Evolutionary conservation across 768 basidiomycete species (phyloP).

Genomic region (Rossbeevera mucosa): DNA sequence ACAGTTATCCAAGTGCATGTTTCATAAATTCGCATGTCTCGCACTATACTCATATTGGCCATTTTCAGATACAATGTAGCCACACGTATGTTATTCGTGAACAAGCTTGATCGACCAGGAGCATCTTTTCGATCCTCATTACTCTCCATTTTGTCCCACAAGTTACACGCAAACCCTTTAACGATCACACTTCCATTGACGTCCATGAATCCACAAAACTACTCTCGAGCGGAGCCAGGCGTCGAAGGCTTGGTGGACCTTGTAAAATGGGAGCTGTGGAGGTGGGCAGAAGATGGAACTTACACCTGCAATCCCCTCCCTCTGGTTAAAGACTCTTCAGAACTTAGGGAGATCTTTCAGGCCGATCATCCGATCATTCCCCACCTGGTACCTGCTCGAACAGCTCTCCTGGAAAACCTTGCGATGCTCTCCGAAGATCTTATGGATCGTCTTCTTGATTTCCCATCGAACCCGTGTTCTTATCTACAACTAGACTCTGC

Average conservation of each 20-base stretch:
- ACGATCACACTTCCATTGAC: conserved; percentile 70
- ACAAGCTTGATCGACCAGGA: conserved; percentile 85
- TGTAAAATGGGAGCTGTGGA: conserved; percentile 80
- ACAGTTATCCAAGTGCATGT: conserved; percentile 73
- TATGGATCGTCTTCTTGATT: conserved; percentile 63
- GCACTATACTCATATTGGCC: conserved; percentile 1
- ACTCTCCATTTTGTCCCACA: conserved; percentile 66
- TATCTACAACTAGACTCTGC: conserved; percentile 58
- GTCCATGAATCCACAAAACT: conserved; percentile 64
- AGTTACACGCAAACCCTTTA: conserved; percentile 72
- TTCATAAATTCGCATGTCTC: conserved; percentile 10
- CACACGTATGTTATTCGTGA: conserved; percentile 76
- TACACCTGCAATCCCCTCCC: conserved; percentile 47
- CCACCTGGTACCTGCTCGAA: conserved; percentile 63
- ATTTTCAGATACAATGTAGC: conserved; percentile 66
- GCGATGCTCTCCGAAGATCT: conserved; percentile 77
- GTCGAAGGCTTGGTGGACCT: conserved; percentile 82
- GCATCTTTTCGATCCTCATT: conserved; percentile 73
- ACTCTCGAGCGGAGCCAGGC: conserved; percentile 72
- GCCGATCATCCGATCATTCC: conserved; percentile 61
- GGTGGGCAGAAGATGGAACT: conserved; percentile 55
- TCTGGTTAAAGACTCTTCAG: conserved; percentile 41
- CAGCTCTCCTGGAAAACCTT: conserved; percentile 68
- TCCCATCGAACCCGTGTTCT: conserved; percentile 53
- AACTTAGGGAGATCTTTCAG: conserved; percentile 43